Percentiles rank a stretch among this genome's conserved stretches.
Conservation (phyloP, 2,329 filamentous ascomycete species). For the Penicillium psychrosexuale region DNA sequence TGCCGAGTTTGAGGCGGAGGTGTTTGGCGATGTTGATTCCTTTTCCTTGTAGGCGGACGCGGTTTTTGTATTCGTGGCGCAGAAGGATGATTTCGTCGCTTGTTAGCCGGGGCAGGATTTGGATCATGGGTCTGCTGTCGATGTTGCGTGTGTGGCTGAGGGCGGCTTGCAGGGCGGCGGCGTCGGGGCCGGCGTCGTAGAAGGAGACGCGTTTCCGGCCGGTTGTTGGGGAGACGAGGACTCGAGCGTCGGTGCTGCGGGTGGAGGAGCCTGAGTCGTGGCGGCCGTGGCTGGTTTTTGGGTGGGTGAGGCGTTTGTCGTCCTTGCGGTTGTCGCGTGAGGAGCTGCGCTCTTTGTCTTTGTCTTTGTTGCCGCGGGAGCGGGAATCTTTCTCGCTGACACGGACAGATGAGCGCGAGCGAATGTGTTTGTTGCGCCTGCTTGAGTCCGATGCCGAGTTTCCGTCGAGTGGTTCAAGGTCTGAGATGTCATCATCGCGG, state of each 20-base stretch:
- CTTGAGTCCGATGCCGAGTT: constrained; percentile 27
- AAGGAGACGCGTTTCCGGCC: constrained; percentile 66
- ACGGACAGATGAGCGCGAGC: constrained; percentile 23
- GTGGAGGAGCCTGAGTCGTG: constrained; percentile 24
- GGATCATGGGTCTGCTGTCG: constrained; percentile 69
- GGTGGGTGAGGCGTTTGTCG: constrained; percentile 25
- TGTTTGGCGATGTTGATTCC: constrained; percentile 53
- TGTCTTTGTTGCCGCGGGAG: constrained; percentile 22
- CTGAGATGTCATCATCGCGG: constrained; percentile 53
- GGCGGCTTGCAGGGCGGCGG: constrained; percentile 70
- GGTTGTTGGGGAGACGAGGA: constrained; percentile 46
- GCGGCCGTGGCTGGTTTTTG: constrained; percentile 26
- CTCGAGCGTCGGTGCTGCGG: constrained; percentile 37
- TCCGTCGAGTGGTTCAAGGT: constrained; percentile 46
- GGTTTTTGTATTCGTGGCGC: constrained; percentile 82
- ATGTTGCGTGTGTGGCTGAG: constrained; percentile 65
- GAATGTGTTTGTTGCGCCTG: constrained; percentile 25
- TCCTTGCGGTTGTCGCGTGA: constrained; percentile 22
- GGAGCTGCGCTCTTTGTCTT: constrained; percentile 27
- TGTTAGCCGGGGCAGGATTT: constrained; percentile 77
- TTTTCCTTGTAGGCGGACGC: constrained; percentile 64
- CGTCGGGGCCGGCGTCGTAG: constrained; percentile 79
- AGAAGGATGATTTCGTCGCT: constrained; percentile 86
- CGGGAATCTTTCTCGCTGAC: constrained; percentile 18
- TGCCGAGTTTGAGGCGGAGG: constrained; percentile 49